Conservation (phyloP, 2,329 filamentous ascomycete genomes). For the Aspergillus novoparasiticus region DNA sequence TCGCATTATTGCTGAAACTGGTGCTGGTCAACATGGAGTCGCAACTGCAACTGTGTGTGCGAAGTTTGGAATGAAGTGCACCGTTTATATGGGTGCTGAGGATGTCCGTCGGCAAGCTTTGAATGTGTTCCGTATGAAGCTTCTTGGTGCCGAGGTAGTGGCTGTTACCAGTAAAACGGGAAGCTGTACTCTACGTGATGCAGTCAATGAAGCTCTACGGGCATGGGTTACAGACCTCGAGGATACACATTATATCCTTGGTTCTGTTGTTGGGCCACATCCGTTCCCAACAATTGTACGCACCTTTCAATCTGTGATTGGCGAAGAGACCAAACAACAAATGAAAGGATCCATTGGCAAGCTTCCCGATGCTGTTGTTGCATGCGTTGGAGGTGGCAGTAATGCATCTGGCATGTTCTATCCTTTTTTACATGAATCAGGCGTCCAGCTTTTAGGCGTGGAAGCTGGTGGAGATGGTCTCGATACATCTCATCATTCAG, state of each 20-base stretch:
- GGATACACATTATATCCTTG: neutral
- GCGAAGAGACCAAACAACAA: neutral
- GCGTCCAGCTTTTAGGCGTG: conserved; percentile 55
- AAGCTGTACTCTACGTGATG: neutral
- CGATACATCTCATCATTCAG: conserved; percentile 77
- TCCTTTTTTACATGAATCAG: conserved; percentile 82
- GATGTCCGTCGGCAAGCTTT: neutral
- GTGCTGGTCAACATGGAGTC: neutral
- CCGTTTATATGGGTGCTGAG: neutral
- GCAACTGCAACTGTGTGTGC: neutral
- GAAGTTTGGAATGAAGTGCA: neutral
- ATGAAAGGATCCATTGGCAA: neutral
- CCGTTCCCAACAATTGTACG: conserved; percentile 2
- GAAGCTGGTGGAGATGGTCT: conserved; percentile 83
- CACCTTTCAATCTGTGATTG: neutral
- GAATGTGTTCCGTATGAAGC: neutral
- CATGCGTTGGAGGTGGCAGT: conserved; percentile 91
- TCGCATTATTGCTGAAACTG: neutral
- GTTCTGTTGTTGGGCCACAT: neutral
- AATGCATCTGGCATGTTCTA: conserved; percentile 98
- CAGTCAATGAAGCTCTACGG: neutral
- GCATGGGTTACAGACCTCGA: neutral
- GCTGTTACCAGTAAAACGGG: neutral
- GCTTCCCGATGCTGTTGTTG: conserved; percentile 69
- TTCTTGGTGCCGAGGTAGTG: neutral